Base-by-base conservation (phyloP, 768 basidiomycete species). In the Suillus luteus region DNA sequence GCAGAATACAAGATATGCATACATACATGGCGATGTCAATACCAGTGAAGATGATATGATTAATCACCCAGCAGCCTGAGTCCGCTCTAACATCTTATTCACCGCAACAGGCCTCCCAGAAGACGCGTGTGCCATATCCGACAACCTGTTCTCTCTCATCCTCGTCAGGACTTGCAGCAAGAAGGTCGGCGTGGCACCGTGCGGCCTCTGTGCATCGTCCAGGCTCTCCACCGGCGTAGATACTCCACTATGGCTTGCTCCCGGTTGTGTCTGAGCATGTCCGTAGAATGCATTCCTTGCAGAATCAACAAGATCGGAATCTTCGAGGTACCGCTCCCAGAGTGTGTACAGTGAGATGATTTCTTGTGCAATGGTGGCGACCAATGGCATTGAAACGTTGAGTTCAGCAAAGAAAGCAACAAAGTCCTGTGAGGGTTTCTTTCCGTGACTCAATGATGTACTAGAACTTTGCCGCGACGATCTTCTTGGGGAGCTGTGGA, bases 361-460 rank as follows among this genome's bases (percentile, higher is more conserved):
- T 77, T 99, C 93, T 71, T 98, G 96, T 0, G 90, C 85, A 69
- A 97, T 89, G 46, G 91, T 88, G 33, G 93, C 86, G 46, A 99
- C 78, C 63, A 91, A 83, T 1, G 90, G 82, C 67, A 96, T 82
- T 58, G 90, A 94, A 63, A 98, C 87, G 76, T 95, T 92, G 19
- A 99, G 83, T 3, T 86, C 86, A 0, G 95, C 87, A 64, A 99
- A 85, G 75, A 97, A 99, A 5, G 85, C 79, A 63, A 96, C 81
- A 3, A 91, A 82, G 72, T 96, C 91, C 69, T 86, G 85, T 10
- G 76, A 66, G 22, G 79, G 75, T 70, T 86, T 74, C 67, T 77
- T 72, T 10, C 64, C 59, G 15, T 54, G 52, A 19, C 68, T 67
- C 2, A 35, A 62, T 11, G 77, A 73, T n/a, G 77, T 70, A 19